These are phyloP conservation scores for Naumovozyma castellii DNA, from an alignment of 805 yeast species.

Conservation along the genomic window DNA sequence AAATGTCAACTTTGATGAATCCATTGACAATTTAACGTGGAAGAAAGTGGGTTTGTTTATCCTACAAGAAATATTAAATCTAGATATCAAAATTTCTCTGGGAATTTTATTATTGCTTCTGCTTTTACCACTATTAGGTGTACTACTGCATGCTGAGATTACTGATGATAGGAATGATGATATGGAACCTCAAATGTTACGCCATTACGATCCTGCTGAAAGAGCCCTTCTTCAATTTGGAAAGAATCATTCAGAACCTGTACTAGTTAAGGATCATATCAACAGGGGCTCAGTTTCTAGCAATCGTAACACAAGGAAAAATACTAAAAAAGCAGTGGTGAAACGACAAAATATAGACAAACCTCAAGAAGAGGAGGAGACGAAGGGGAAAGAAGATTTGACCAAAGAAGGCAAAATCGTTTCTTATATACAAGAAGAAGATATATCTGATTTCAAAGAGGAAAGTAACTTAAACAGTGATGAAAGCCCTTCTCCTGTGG, in stretches of 20 bases:
- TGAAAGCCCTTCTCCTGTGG: no score
- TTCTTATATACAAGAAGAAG: no score
- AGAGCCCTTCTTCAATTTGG: constrained; percentile 21
- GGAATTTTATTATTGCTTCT: not conserved
- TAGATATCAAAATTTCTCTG: not conserved
- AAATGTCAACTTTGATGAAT: not conserved
- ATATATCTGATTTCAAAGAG: no score
- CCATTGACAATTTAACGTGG: not conserved
- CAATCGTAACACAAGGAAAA: no score
- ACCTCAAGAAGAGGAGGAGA: no score
- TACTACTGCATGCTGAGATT: not conserved
- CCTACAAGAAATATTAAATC: not conserved
- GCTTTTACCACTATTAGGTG: not conserved
- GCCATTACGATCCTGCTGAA: constrained; percentile 12
- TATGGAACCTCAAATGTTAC: not conserved
- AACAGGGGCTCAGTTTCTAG: no score
- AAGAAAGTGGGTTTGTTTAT: not conserved
- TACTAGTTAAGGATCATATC: constrained; percentile 4
- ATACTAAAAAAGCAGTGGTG: no score
- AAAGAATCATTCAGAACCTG: constrained; percentile 12
- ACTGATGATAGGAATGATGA: not conserved
- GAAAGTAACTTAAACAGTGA: no score
- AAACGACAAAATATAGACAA: no score
- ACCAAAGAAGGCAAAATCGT: no score
- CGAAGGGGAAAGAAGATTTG: no score